Evolutionary conservation across 73 alveolate species (phyloP).

Genomic region (Effrenium voratum): DNA sequence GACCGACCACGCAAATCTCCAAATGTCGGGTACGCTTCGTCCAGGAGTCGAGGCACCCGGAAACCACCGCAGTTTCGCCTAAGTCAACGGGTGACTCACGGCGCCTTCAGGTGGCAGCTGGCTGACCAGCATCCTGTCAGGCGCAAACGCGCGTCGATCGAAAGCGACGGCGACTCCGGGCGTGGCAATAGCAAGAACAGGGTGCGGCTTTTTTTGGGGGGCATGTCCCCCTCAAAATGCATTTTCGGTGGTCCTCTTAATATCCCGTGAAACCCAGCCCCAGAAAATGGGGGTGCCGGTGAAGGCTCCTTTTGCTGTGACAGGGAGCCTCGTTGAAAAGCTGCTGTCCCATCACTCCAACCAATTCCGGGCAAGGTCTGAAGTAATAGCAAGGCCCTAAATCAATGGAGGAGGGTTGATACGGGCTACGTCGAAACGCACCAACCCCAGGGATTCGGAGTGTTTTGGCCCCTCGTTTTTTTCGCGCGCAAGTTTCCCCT

Average conservation of each 20-base stretch:
- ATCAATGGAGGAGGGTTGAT: too few relatives aligned
- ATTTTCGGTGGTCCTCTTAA: not conserved
- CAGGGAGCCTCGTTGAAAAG: too few relatives aligned
- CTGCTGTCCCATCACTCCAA: too few relatives aligned
- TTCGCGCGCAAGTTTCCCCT: not conserved
- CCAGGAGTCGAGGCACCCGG: not conserved
- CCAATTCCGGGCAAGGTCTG: too few relatives aligned
- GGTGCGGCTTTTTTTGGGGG: not conserved
- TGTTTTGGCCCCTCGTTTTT: not conserved
- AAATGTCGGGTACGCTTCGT: not conserved
- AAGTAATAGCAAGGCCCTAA: too few relatives aligned
- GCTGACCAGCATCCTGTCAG: slow-evolving; percentile 49
- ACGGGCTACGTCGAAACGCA: too few relatives aligned
- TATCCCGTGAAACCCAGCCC: not conserved
- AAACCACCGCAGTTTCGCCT: too few relatives aligned
- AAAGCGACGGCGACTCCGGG: not conserved
- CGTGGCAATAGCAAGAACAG: not conserved
- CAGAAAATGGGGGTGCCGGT: not conserved
- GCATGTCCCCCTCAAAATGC: not conserved
- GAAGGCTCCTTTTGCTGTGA: too few relatives aligned
- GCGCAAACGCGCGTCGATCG: not conserved
- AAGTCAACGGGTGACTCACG: too few relatives aligned
- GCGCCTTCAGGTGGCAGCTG: slow-evolving; percentile 51
- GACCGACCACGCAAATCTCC: not conserved
- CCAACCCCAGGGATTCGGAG: not conserved